These are phyloP conservation scores for Rhizoclosmatium globosum DNA, from an alignment of 192 early-diverging fungal species.

Conservation along the genomic window DNA sequence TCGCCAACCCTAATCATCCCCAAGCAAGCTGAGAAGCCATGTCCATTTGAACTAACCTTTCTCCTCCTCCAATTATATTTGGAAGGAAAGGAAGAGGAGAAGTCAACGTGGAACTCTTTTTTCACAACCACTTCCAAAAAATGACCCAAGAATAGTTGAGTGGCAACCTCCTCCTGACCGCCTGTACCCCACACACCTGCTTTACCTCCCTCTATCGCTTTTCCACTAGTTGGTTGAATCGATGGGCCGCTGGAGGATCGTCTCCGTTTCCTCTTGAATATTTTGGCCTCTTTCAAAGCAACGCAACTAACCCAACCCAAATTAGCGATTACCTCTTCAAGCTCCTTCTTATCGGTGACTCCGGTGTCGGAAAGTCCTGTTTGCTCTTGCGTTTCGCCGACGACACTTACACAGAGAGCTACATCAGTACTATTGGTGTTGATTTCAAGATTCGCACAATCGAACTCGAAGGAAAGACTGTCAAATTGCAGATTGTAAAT, in stretches of 20 bases:
- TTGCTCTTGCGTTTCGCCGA: constrained; percentile 97
- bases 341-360: constrained; percentile 98
- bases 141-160: constrained; percentile 31
- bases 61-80: too few species aligned
- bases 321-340: constrained; percentile 98
- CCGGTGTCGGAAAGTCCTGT: constrained; percentile 98
- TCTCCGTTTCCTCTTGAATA: background rate
- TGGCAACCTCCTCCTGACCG: background rate
- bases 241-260: background rate
- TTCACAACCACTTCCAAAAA: too few species aligned
- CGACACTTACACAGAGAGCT: constrained; percentile 98
- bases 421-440: constrained; percentile 98
- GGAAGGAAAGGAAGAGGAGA: too few species aligned
- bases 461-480: constrained; percentile 97
- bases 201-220: background rate
- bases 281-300: background rate
- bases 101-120: too few species aligned
- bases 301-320: background rate
- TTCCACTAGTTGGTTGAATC: background rate
- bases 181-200: background rate
- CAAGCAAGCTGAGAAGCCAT: too few species aligned
- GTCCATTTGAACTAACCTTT: too few species aligned
- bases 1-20: too few species aligned
- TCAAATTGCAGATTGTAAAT: constrained; percentile 94
- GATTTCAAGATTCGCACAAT: constrained; percentile 99